These are phyloP conservation scores for Globisporangium camurandrum DNA, from an alignment of 352 stramenopile genomes.

Conservation along the genomic window DNA sequence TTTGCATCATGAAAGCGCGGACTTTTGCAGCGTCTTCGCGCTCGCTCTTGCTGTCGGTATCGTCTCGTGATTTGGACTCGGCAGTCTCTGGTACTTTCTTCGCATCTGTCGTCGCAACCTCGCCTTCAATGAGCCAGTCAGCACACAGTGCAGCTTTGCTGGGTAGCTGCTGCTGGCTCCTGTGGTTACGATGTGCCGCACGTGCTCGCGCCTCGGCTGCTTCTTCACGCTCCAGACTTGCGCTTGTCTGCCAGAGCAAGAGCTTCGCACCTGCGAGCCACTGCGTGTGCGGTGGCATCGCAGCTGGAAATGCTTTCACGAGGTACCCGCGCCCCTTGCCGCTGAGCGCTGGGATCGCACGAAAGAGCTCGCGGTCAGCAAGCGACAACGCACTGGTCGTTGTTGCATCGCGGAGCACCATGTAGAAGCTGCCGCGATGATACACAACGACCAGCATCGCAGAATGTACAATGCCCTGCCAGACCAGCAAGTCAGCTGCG, in stretches of 20 bases:
- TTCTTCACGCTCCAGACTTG: slow-evolving; percentile 44
- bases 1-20: too few relatives aligned
- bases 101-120: too few relatives aligned
- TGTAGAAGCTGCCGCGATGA: slow-evolving; percentile 36
- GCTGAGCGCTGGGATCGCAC: slow-evolving; percentile 24
- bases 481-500: slow-evolving; percentile 37
- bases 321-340: slow-evolving; percentile 51
- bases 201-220: slow-evolving; percentile 24
- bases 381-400: slow-evolving; percentile 12
- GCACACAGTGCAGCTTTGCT: slow-evolving; percentile 12
- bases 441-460: slow-evolving; percentile 48
- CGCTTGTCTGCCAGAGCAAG: slow-evolving; percentile 50
- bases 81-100: too few relatives aligned
- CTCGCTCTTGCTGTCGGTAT: too few relatives aligned
- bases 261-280: slow-evolving; percentile 49
- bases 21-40: too few relatives aligned
- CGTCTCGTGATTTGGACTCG: too few relatives aligned
- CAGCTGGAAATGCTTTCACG: slow-evolving; percentile 26
- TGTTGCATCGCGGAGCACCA: slow-evolving; percentile 29
- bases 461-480: slow-evolving; percentile 54
- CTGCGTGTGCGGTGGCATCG: slow-evolving; percentile 8
- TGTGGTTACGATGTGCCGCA: slow-evolving; percentile 12
- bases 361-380: slow-evolving; percentile 40
- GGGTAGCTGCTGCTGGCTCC: background rate
- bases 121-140: slow-evolving; percentile 30